Evolutionary conservation across 768 basidiomycete species (phyloP), one percentile per base, ranked within the genome.

Genomic region (Termitomyces sp.): DNA sequence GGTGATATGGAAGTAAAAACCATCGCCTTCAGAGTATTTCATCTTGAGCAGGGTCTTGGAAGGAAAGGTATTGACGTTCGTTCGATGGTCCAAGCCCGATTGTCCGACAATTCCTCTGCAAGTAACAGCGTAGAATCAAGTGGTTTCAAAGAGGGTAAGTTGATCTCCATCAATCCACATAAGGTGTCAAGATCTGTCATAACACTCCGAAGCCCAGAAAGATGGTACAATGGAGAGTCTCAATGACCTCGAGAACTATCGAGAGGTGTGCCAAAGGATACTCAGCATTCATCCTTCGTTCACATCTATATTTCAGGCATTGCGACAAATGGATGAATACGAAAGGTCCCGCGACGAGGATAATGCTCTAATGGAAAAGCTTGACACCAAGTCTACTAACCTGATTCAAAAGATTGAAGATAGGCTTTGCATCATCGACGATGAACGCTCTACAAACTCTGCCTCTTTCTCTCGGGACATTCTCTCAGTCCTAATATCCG

Each of bases 401-500:
- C 17, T 54, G 1, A 4, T 52, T 23, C 34, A 47, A 37, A 44
- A 40, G 23, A 45, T 50, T 4, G 17, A 49, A 16, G 41, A 35
- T 5, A 38, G 47, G 12, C 40, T 59, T 12, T 34, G 25, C 23
- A 7, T 42, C 48, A 50, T 54, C 25, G 16, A 27, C 23, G 45
- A 37, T 5, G 2, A 35, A 16, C 7, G 5, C 23, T 19, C 21
- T 11, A 3, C n/a, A 12, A 10, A 5, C 5, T 19, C 47, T 5
- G 5, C 2, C 43, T 14, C 51, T 5, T 31, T 54, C 32, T 23
- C 34, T 34, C 6, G 12, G n/a, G 42, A 59, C 11, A 4, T 59
- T 5, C 44, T 49, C 29, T n/a, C 46, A n/a, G 14, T 54, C 27
- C 21, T 61, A 12, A 52, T 57, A 42, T 61, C 56, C 8, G 56